Base-by-base conservation (phyloP, 768 basidiomycete species). In the Candolleomyces eurysporus region DNA sequence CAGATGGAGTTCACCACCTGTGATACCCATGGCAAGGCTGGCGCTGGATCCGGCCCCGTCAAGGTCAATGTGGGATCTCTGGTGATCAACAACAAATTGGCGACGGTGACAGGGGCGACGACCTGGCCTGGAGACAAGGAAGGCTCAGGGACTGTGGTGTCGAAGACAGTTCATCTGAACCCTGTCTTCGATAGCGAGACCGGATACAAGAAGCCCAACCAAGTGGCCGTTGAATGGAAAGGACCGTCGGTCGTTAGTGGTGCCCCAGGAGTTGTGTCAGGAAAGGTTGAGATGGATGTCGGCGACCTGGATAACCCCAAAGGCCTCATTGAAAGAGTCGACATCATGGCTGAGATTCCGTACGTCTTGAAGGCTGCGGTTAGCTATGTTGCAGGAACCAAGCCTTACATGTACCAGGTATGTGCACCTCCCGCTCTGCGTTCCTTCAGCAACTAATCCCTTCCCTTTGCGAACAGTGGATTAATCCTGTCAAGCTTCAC, bases 1-100 rank as follows among this genome's bases (percentile, higher is more conserved):
- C 90, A 92, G 78, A 98, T 98, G 96, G 97, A 98, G 72, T 94
- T 97, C 66, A 93, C 86, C 64, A 98, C 96, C 3, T 85, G 83
- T 2, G 83, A 89, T 52, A 77, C 82, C 17, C 85, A 96, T 71
- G 96, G 96, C 6, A 86, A 84, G 64, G 83, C 86, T 62, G 94
- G 93, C 17, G 63, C 84, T 5, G 92, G 91, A 19, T 92, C 91
- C 2, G 95, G 95, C 2, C 86, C 88, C 43, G 91, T 90, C n/a
- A 80, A 79, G 49, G 88, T 94, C 63, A 98, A 91, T 73, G 75
- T 99, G 31, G 97, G 97, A 22, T 86, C 86, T 36, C 71, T 97
- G 60, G 94, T 96, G 19, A 78, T 94, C 22, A 90, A 84, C 7
- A 89, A 88, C 51, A 92, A 91, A 75, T 76, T 96, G 55, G 90